Evolutionary conservation across 768 basidiomycete species (phyloP), one percentile per base, ranked within the genome.

Genomic region (Agrocybe chaxingu): DNA sequence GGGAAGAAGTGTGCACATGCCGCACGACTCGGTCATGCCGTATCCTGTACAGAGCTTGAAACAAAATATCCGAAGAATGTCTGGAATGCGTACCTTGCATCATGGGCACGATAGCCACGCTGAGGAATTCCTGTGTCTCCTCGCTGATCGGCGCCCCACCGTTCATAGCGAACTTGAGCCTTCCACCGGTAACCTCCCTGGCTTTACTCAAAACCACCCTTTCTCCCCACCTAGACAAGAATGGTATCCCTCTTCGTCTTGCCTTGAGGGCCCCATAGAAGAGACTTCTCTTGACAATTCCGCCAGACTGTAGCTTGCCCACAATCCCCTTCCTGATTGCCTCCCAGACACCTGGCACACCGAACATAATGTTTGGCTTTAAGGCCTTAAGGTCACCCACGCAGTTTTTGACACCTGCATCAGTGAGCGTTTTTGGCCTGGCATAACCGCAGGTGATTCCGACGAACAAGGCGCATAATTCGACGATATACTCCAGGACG

Each of bases 341-440:
- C 69, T 96, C 93, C 90, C 90, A 96, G 1, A 95, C 87, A 10
- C 89, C 86, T 0, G 92, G 92, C 1, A 94, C 92, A 39, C 90
- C 92, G 47, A 89, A 80, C 78, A 95, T 84, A 67, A 92, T 82
- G 18, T 81, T 76, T 7, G 92, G 93, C 39, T 74, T 69, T 72
- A 92, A 84, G 13, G 80, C 76, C 34, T 73, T 71, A 53, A 96
- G 78, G 64, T 95, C 93, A 29, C 92, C 92, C 45, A 81, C 71
- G 54, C 71, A 74, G 35, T 85, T 81, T 45, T 89, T 80, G 18
- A 92, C 89, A 11, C 82, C 87, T 1, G 80, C 76, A 61, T 95
- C 92, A 7, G 90, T 93, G 53, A 96, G 75, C 7, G 92, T 96
- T 80, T 93, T 94, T 61, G 91, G 80, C 37, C 82, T 80, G 2